Base-by-base conservation (phyloP, 805 yeast genomes). In the Candida arabinofermentans region DNA sequence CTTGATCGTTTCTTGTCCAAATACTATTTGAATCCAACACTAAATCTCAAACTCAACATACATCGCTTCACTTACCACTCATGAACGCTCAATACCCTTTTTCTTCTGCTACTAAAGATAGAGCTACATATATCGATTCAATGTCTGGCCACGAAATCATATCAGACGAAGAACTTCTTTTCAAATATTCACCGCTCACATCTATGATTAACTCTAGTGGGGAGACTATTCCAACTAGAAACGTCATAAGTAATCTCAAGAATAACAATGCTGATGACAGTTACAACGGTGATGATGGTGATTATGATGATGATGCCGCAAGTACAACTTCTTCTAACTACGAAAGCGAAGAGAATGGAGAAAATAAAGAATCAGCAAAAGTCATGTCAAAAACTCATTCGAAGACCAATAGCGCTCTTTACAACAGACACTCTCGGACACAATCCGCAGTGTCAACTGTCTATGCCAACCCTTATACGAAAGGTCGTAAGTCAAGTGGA, bases 381-480 rank as follows among this genome's bases (percentile, higher is more conserved):
- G 7, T 10, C 29, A 26, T n/a, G n/a, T n/a, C n/a, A n/a, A n/a
- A n/a, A n/a, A n/a, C n/a, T n/a, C n/a, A n/a, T n/a, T n/a, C n/a
- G n/a, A n/a, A n/a, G n/a, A n/a, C n/a, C n/a, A n/a, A n/a, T n/a
- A n/a, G n/a, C n/a, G n/a, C n/a, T n/a, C n/a, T n/a, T n/a, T n/a
- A n/a, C n/a, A n/a, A n/a, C n/a, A n/a, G 6, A 7, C 32, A 29
- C 9, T 17, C 6, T 16, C 17, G 8, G 13, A 29, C n/a, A 29
- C 14, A 13, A 14, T 29, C 26, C 8, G 22, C 40, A 6, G 27
- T 30, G 3, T 32, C 39, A 8, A 30, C 31, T 22, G n/a, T n/a
- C n/a, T 44, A 30, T 24, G 39, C 24, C 30, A 44, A 44, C 14
- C 47, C 47, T 6, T 44, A 44, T 35, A n/a, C 23, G 21, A 22